Conservation (phyloP, 768 basidiomycete species). For the Russula olivacea region DNA sequence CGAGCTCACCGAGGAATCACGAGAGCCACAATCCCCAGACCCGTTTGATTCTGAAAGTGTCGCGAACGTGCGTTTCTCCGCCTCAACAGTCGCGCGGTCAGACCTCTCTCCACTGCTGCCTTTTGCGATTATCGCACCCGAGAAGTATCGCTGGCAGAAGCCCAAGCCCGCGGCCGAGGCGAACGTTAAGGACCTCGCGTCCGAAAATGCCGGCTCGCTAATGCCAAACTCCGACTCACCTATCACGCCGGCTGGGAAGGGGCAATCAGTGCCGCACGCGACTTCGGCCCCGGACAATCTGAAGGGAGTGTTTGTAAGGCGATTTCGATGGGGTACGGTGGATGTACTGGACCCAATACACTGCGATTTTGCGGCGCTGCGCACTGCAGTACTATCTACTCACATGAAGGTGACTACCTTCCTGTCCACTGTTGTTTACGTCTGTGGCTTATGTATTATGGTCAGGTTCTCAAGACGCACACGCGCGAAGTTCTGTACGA, state of each 20-base stretch:
- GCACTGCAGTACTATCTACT: conserved; percentile 77
- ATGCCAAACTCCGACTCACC: conserved; percentile 33
- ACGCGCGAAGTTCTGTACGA: conserved; percentile 92
- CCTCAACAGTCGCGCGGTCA: conserved; percentile 54
- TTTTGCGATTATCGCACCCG: conserved; percentile 76
- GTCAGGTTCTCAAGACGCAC: conserved; percentile 68
- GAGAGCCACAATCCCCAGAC: conserved; percentile 52
- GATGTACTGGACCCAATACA: conserved; percentile 83
- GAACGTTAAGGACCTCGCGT: conserved; percentile 23
- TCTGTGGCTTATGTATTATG: conserved; percentile 10
- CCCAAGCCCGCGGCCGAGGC: conserved; percentile 29
- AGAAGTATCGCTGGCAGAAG: conserved; percentile 42
- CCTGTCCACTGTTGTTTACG: neutral
- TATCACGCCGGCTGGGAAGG: conserved; percentile 25
- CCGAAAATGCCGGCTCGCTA: conserved; percentile 40
- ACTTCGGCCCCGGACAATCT: conserved; percentile 60
- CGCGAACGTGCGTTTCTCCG: conserved; percentile 73
- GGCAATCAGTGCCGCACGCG: conserved; percentile 37
- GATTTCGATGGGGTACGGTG: conserved; percentile 84
- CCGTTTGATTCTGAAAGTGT: conserved; percentile 59
- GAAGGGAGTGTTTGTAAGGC: conserved; percentile 68
- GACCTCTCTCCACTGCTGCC: conserved; percentile 59
- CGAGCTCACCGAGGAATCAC: conserved; percentile 50
- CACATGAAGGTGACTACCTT: conserved; percentile 65
- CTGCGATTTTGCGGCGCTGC: conserved; percentile 81